Conservation (phyloP, 2,329 filamentous ascomycete species). For the Fusarium poae region DNA sequence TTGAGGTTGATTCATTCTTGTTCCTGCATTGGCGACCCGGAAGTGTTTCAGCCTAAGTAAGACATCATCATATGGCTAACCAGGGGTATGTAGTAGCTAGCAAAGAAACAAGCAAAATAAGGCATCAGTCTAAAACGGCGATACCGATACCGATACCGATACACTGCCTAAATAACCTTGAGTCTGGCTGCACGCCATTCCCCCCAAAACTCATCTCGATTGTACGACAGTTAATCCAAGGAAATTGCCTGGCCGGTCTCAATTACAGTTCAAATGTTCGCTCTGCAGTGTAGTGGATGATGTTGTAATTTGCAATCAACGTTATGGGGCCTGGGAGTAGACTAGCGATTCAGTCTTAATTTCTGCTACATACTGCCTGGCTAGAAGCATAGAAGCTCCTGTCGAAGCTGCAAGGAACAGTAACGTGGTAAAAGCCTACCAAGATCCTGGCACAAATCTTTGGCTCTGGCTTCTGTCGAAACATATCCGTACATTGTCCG, state of each 20-base stretch:
- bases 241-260: constrained; percentile 23
- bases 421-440: background rate
- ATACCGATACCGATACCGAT: background rate
- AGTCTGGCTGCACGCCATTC: constrained; percentile 3
- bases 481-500: background rate
- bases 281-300: constrained; percentile 12
- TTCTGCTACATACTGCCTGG: background rate
- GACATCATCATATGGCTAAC: background rate
- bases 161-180: background rate
- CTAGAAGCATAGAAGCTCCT: constrained; percentile 23
- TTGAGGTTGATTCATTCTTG: constrained; percentile 7
- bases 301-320: constrained; percentile 32
- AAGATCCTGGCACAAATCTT: background rate
- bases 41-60: background rate
- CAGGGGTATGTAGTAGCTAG: background rate
- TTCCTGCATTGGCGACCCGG: constrained; percentile 10
- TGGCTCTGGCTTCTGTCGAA: background rate
- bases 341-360: constrained; percentile 26
- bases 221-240: constrained; percentile 5
- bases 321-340: constrained; percentile 17
- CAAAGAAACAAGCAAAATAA: background rate
- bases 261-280: constrained; percentile 20
- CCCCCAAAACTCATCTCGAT: constrained; percentile 2
- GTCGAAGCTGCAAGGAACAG: constrained; percentile 36
- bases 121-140: background rate